Base-by-base conservation (phyloP, 2,329 filamentous ascomycete genomes). In the Epichloe sibirici region DNA sequence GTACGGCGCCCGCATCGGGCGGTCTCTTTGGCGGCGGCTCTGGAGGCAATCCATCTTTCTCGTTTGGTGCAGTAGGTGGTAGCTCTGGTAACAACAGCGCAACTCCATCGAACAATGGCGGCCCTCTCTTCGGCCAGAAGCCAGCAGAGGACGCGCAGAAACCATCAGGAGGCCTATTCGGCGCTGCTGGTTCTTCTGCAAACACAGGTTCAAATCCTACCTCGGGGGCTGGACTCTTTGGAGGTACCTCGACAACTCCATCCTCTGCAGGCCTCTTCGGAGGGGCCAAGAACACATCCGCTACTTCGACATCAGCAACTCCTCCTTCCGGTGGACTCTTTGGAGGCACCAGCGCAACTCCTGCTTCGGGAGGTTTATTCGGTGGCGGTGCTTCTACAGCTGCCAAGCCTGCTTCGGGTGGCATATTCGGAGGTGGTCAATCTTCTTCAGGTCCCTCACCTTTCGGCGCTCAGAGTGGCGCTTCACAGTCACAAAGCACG, bases 21-120 rank as follows among this genome's bases (percentile, higher is more conserved):
- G 60, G 64, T 21, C 58, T 75, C 8, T 76, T 77, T 59, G 72
- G 71, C 45, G 56, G 57, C 53, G 61, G 58, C 9, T 47, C 61
- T 39, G 57, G 58, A 35, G 61, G 63, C 42, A 57, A 66, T 25
- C 59, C 71, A 25, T 54, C 57, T 8, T 75, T 77, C 60, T 68
- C 69, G 9, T 78, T 78, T 55, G 69, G 68, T 38, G 34, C 60
- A 25, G 61, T 59, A 42, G 57, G 57, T 37, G 54, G 59, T 37
- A 53, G 60, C n/a, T 55, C 60, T 43, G 59, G 55, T 23, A 23
- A 3, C 39, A 63, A 59, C 46, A 61, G 48, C 53, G 57, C 63
- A 17, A 62, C 67, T 12, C 57, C 67, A 9, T 52, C 66, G 4
- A 62, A 60, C 37, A 61, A 53, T 21, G 54, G 63, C 48, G 58